phyloP scores from a whole-genome alignment of 1,139 yeast species.

The Candida smagusa region DNA sequence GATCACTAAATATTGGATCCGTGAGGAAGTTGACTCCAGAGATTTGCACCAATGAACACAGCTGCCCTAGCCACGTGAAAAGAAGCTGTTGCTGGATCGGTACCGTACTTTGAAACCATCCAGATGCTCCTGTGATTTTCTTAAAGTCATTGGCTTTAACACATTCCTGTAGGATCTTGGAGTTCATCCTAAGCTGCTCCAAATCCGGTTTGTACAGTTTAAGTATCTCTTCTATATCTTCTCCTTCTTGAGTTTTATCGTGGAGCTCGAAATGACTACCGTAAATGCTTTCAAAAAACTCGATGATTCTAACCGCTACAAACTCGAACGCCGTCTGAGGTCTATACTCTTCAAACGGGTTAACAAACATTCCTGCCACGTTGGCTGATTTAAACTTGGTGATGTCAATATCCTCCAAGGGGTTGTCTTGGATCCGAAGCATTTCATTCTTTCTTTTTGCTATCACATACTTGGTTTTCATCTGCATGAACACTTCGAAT shows the following conservation, averaged over 20 bases:
- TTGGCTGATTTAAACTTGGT: slow-evolving; percentile 47
- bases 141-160: slow-evolving; percentile 19
- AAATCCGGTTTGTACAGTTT: slow-evolving; percentile 60
- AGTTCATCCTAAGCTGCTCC: slow-evolving; percentile 38
- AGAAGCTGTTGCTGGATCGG: slow-evolving; percentile 47
- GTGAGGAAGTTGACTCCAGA: slow-evolving; percentile 74
- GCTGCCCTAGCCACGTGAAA: slow-evolving; percentile 92
- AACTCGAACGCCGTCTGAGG: slow-evolving; percentile 89
- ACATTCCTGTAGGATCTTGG: slow-evolving; percentile 28
- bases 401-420: slow-evolving; percentile 16
- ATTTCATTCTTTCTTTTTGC: slow-evolving; percentile 45
- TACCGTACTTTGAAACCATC: slow-evolving; percentile 5
- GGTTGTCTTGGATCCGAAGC: slow-evolving; percentile 9
- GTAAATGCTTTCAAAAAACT: slow-evolving; percentile 61
- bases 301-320: slow-evolving; percentile 64
- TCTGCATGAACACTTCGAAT: slow-evolving; percentile 61
- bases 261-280: slow-evolving; percentile 57
- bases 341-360: slow-evolving; percentile 89
- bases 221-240: slow-evolving; percentile 50
- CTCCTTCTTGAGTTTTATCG: slow-evolving; percentile 47
- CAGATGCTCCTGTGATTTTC: slow-evolving; percentile 4
- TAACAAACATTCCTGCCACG: slow-evolving; percentile 78
- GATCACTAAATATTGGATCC: slow-evolving; percentile 79
- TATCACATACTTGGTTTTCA: slow-evolving; percentile 55
- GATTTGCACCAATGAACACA: slow-evolving; percentile 73